Evolutionary conservation across 345 rosid species (phyloP).

Genomic region (Boechera retrofracta): DNA sequence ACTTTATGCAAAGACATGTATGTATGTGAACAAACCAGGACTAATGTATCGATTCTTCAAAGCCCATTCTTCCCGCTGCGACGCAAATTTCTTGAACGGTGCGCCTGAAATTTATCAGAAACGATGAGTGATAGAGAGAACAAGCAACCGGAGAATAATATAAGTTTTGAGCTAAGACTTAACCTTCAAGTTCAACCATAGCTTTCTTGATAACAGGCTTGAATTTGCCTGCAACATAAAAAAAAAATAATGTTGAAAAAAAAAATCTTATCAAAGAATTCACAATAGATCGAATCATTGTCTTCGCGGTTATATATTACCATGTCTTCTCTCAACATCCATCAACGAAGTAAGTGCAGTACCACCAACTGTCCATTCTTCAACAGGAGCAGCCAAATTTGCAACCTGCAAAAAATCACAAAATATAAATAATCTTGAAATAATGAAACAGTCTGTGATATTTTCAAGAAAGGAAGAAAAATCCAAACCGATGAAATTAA

Average conservation of each 20-base stretch:
- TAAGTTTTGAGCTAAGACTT: slow-evolving; percentile 8
- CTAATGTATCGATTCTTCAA: slow-evolving; percentile 75
- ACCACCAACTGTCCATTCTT: slow-evolving; percentile 92
- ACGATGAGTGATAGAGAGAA: not conserved
- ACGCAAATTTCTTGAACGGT: slow-evolving; percentile 81
- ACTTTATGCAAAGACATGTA: slow-evolving; percentile 10
- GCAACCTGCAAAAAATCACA: slow-evolving; percentile 65
- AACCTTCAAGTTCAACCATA: slow-evolving; percentile 98
- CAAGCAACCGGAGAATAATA: not conserved
- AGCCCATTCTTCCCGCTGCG: slow-evolving; percentile 87
- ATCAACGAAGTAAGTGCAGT: slow-evolving; percentile 89
- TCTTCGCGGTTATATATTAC: slow-evolving; percentile 41
- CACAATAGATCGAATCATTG: not conserved
- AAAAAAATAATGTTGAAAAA: not conserved
- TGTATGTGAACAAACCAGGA: slow-evolving; percentile 71
- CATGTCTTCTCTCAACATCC: slow-evolving; percentile 99
- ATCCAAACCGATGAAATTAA: slow-evolving; percentile 79
- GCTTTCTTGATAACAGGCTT: slow-evolving; percentile 99
- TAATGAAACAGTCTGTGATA: not conserved
- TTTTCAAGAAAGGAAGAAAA: slow-evolving; percentile 17
- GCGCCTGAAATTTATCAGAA: slow-evolving; percentile 61
- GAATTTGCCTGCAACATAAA: slow-evolving; percentile 64
- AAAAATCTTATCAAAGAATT: not conserved
- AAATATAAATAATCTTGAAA: slow-evolving; percentile 17
- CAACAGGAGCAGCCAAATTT: slow-evolving; percentile 85